These are phyloP conservation scores for Lachancea kluyveri DNA, from an alignment of 805 yeast species.

Conservation along the genomic window DNA sequence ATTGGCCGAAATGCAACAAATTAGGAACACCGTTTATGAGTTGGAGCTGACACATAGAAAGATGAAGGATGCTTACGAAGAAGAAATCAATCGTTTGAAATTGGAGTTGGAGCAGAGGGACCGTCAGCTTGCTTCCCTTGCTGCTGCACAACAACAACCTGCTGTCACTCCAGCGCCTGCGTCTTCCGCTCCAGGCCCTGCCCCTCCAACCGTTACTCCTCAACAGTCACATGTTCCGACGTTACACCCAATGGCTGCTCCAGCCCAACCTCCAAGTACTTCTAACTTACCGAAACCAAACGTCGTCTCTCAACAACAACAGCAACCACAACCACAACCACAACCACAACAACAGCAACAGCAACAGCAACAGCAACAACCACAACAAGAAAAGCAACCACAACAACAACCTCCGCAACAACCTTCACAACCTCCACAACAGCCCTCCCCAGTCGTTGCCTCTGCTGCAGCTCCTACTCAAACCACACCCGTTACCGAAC, in stretches of 20 bases:
- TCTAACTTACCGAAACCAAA: conserved; percentile 1
- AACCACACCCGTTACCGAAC: conserved; percentile 10
- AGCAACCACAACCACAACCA: conserved; percentile 13
- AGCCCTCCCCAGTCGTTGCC: conserved; percentile 3
- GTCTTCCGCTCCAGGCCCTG: conserved; percentile 13
- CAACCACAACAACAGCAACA: conserved; percentile 9
- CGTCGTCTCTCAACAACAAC: conserved; percentile 9
- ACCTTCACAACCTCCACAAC: conserved; percentile 8
- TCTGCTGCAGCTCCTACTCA: conserved; percentile 7
- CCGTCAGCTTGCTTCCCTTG: conserved; percentile 39
- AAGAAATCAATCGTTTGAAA: conserved; percentile 80
- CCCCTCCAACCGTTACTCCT: conserved; percentile 11
- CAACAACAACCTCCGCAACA: conserved; percentile 11
- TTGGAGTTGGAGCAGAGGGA: conserved; percentile 80
- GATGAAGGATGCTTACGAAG: conserved; percentile 94
- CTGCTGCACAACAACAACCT: conserved; percentile 20
- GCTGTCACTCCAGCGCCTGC: conserved; percentile 5
- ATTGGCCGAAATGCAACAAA: conserved; percentile 87
- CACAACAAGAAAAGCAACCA: conserved; percentile 12
- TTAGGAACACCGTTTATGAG: conserved; percentile 89
- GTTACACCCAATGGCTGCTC: conserved; percentile 1
- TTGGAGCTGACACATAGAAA: conserved; percentile 90
- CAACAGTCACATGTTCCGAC: conserved; percentile 12
- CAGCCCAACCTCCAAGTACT: conserved; percentile 1
- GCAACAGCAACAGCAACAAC: conserved; percentile 12